Base-by-base conservation (phyloP, 164 flowering plant genomes). In the Vitis rupestris region DNA sequence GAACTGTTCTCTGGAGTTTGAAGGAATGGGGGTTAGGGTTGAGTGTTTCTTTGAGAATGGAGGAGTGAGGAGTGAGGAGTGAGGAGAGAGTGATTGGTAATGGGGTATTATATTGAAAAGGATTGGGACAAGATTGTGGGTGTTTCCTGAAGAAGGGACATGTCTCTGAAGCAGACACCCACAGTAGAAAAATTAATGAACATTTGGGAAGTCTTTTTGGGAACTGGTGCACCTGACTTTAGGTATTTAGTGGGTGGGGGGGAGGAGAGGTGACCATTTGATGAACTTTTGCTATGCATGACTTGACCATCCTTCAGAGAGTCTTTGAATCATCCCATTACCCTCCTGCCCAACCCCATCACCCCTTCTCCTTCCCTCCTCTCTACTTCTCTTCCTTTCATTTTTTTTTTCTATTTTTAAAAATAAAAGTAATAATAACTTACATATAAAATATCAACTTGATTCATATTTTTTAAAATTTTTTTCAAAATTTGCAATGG, bases 141-240 rank as follows among this genome's bases (percentile, higher is more conserved):
- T 72, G 78, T 55, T 67, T 66, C 48, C 66, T 64, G 70, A 61
- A 16, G 49, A 50, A 79, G 81, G 57, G 82, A 82, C 85, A 82
- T 59, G 37, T 70, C 60, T 59, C 70, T 68, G 69, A 48, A 56
- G 60, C 14, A 10, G 13, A 44, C 63, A 47, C 58, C 61, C 68
- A 37, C 44, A 37, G 58, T 50, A 55, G 53, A 19, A 64, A 70
- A 74, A 79, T 66, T 54, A 37, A 69, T 74, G 58, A 17, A 2
- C 5, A 17, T 29, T 37, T 48, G 16, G 12, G 19, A 59, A 17
- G 57, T 17, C 16, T 31, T 61, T 69, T 63, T 71, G 67, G 81
- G 78, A 59, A 78, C 53, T 72, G 81, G 49, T 52, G 61, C 29
- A 44, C 73, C 16, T 65, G 67, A 58, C 73, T 66, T 31, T 48